Conservation (phyloP, 2,329 filamentous ascomycete genomes). For the Pyrenochaeta sp. region DNA sequence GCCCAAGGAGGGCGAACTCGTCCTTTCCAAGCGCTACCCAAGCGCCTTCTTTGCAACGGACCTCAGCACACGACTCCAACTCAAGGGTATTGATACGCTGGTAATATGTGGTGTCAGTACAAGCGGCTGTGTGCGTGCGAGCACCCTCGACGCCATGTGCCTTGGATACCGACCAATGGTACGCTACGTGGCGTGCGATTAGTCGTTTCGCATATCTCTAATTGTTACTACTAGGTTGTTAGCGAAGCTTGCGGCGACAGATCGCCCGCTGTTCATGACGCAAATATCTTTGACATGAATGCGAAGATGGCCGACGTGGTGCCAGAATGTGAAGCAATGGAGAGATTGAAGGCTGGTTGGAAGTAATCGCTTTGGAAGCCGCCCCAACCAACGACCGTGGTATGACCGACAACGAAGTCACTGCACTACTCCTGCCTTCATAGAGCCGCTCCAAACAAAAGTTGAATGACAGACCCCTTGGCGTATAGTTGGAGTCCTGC, state of each 20-base stretch:
- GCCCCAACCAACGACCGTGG: no score
- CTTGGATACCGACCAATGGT: slow-evolving; percentile 57
- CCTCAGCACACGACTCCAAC: slow-evolving; percentile 51
- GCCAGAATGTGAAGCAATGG: slow-evolving; percentile 52
- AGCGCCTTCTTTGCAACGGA: slow-evolving; percentile 59
- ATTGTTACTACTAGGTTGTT: slow-evolving; percentile 46
- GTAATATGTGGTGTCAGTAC: slow-evolving; percentile 60
- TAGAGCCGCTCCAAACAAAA: no score
- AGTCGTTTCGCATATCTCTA: slow-evolving; percentile 13
- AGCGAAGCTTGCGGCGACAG: slow-evolving; percentile 58
- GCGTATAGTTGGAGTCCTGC: no score
- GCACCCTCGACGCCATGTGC: slow-evolving; percentile 56
- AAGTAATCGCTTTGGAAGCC: slow-evolving; percentile 1
- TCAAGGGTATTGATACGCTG: slow-evolving; percentile 54
- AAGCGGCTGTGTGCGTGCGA: slow-evolving; percentile 57
- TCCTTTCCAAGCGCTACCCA: slow-evolving; percentile 56
- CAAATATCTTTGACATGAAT: slow-evolving; percentile 57
- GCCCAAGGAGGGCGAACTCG: slow-evolving; percentile 43
- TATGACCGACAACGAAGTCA: no score
- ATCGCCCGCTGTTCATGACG: slow-evolving; percentile 54
- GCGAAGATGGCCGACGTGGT: slow-evolving; percentile 60
- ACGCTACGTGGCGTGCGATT: slow-evolving; percentile 22
- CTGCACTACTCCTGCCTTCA: no score
- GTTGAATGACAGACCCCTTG: no score
- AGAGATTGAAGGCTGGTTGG: slow-evolving; percentile 51